A percentile compares a stretch with the other conserved stretches of the same genome.
phyloP scores from a whole-genome alignment of 1,284 basidiomycete genomes.

The Ceratobasidium sp. region DNA sequence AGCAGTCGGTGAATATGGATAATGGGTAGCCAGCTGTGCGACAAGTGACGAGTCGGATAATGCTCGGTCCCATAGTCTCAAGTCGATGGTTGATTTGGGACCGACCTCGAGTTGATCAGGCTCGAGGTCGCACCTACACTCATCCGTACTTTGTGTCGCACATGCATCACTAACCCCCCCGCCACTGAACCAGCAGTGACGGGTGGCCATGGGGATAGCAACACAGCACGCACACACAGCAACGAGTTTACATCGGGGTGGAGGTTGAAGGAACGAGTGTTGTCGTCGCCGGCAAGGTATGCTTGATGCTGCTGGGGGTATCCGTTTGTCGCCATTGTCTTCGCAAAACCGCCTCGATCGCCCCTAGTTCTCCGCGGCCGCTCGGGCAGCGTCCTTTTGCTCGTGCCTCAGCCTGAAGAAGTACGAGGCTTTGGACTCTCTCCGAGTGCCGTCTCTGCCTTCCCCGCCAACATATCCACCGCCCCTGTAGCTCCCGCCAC shows the following conservation, averaged over 20 bases:
- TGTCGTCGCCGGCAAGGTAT: constrained; percentile 13
- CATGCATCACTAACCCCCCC: not conserved
- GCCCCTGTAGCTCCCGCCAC: not conserved
- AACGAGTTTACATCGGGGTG: not conserved
- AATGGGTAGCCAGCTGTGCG: no score
- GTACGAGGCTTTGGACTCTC: not conserved
- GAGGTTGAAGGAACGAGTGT: not conserved
- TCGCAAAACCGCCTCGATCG: not conserved
- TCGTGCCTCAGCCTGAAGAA: not conserved
- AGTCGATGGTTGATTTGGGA: not conserved
- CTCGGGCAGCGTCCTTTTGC: not conserved
- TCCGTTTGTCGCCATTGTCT: not conserved
- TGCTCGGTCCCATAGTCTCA: not conserved
- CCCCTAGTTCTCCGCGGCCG: not conserved
- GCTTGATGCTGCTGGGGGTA: constrained; percentile 7
- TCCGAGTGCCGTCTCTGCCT: not conserved
- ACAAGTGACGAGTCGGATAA: not conserved
- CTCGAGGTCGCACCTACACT: not conserved
- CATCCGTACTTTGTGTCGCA: not conserved
- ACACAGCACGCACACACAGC: not conserved
- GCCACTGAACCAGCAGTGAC: not conserved
- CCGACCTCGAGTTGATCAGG: not conserved
- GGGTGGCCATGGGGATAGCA: not conserved
- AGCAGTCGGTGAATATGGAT: no score
- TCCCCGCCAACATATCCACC: not conserved